These are phyloP conservation scores for Pestalotiopsis sp. DNA, from an alignment of 2,329 filamentous ascomycete species.

Conservation along the genomic window DNA sequence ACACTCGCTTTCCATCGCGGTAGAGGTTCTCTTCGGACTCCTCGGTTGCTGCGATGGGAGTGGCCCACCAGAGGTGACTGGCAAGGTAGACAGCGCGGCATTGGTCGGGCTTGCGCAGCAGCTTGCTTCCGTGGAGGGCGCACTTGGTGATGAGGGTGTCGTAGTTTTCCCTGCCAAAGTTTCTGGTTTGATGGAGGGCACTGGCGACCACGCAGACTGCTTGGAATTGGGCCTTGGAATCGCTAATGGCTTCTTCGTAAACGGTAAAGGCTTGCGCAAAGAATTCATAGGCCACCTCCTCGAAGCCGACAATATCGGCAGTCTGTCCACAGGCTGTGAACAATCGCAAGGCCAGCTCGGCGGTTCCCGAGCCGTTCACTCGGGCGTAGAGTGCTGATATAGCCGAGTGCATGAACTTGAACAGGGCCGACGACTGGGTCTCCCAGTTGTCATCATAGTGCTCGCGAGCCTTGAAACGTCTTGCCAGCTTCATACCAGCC, in stretches of 20 bases:
- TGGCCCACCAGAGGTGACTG: constrained; percentile 97
- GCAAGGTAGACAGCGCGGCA: constrained; percentile 95
- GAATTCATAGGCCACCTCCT: constrained; percentile 97
- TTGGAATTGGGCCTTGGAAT: constrained; percentile 96
- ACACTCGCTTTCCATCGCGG: constrained; percentile 93
- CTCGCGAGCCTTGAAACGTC: constrained; percentile 86
- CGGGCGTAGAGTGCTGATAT: constrained; percentile 86
- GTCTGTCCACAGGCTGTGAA: constrained; percentile 93
- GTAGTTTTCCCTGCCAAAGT: constrained; percentile 97
- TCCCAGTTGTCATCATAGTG: constrained; percentile 73
- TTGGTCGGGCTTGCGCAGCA: constrained; percentile 97
- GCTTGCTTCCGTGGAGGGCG: constrained; percentile 92
- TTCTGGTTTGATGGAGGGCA: constrained; percentile 82
- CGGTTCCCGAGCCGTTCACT: constrained; percentile 74
- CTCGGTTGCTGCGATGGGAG: constrained; percentile 73
- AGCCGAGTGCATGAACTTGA: constrained; percentile 92
- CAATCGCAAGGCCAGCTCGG: constrained; percentile 84
- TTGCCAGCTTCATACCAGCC: constrained; percentile 84
- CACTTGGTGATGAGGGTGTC: constrained; percentile 98
- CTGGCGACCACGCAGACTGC: constrained; percentile 93
- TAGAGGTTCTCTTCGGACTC: constrained; percentile 84
- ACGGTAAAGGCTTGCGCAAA: constrained; percentile 98
- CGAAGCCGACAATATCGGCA: constrained; percentile 86
- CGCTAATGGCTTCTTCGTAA: constrained; percentile 94
- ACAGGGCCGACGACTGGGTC: constrained; percentile 72